A percentile compares a stretch with the other conserved stretches of the same genome.
phyloP scores from a whole-genome alignment of 2,329 filamentous ascomycete species.

The Calcarisporium arbuscula region DNA sequence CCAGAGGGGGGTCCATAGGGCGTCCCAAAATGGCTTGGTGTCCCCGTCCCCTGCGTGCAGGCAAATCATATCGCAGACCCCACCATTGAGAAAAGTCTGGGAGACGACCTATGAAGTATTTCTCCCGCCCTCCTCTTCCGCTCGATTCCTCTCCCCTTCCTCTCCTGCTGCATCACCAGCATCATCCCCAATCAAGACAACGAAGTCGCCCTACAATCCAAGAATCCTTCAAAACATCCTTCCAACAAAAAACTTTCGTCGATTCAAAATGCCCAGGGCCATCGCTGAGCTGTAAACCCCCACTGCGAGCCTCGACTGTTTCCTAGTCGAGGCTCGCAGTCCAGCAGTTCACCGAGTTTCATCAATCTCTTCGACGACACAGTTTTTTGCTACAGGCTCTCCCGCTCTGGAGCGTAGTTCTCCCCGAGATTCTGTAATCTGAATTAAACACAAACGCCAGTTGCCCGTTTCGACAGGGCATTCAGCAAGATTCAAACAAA shows the following conservation, averaged over 20 bases:
- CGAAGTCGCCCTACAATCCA: constrained; percentile 48
- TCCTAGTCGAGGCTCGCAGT: constrained; percentile 60
- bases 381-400: constrained; percentile 57
- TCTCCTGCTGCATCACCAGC: constrained; percentile 23
- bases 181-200: constrained; percentile 46
- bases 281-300: constrained; percentile 88
- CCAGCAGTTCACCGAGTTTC: constrained; percentile 77
- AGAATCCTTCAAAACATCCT: constrained; percentile 26
- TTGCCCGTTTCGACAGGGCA: constrained; percentile 23
- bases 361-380: constrained; percentile 53
- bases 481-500: too few species aligned
- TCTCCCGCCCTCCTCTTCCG: constrained; percentile 9
- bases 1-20: not conserved
- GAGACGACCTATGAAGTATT: constrained; percentile 9
- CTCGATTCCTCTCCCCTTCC: constrained; percentile 18
- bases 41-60: constrained; percentile 3
- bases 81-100: constrained; percentile 15
- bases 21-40: constrained; percentile 8
- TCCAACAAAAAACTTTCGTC: constrained; percentile 57
- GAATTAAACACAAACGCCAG: constrained; percentile 25
- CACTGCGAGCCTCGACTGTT: constrained; percentile 61
- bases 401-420: constrained; percentile 35
- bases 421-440: constrained; percentile 33
- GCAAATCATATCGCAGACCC: constrained; percentile 16
- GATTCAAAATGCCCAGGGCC: constrained; percentile 66